Evolutionary conservation across 768 basidiomycete species (phyloP).

Genomic region (Suillus tomentosus): DNA sequence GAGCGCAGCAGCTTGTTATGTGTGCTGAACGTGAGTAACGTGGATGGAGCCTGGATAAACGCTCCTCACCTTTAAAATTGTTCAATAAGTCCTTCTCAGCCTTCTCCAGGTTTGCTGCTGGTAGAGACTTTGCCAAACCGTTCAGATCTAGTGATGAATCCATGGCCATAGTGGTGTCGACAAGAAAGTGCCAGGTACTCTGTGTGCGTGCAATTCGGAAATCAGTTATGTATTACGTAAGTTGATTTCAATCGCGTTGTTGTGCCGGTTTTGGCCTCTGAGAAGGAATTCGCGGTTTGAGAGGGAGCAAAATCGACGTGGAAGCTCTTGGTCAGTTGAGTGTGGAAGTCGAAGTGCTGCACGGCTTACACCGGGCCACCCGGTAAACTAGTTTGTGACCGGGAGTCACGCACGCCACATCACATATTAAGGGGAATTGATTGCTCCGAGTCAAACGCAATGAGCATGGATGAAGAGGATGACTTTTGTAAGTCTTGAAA

Average conservation of each 20-base stretch:
- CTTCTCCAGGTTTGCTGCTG: constrained; percentile 66
- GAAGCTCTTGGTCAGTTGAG: not conserved
- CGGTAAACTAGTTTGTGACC: not conserved
- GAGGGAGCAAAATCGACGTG: not conserved
- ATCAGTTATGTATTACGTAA: constrained; percentile 6
- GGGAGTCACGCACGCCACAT: not conserved
- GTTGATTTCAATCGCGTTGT: constrained; percentile 6
- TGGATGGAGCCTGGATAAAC: not conserved
- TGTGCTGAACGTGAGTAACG: constrained; percentile 25
- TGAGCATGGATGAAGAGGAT: constrained; percentile 17
- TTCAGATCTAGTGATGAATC: constrained; percentile 74
- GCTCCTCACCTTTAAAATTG: constrained; percentile 71
- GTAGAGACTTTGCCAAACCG: constrained; percentile 75
- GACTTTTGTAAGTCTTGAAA: constrained; percentile 36
- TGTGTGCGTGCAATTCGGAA: not conserved
- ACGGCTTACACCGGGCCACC: not conserved
- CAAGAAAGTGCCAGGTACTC: not conserved
- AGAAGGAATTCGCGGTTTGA: not conserved
- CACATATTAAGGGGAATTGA: not conserved
- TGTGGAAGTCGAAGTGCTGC: not conserved
- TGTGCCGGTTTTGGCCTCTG: not conserved
- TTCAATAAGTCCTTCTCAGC: constrained; percentile 80
- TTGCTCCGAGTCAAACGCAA: not conserved
- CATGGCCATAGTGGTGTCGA: constrained; percentile 38
- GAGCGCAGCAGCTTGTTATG: constrained; percentile 68